Percentiles rank a stretch among this genome's conserved stretches.
phyloP scores from a whole-genome alignment of 345 rosid species.

The Gossypium mustelinum region DNA sequence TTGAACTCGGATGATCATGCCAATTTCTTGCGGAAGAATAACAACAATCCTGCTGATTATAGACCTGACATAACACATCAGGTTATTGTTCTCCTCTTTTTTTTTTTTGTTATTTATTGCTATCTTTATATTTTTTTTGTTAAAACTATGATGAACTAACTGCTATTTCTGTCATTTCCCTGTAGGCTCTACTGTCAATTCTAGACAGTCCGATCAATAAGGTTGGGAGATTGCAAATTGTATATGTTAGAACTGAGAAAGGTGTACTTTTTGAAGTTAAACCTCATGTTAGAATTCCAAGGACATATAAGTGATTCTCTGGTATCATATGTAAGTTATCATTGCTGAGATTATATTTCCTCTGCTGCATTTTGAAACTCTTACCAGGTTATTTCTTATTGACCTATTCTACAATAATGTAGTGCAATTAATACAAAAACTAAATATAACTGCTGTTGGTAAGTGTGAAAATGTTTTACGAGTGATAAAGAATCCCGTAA shows the following conservation, averaged over 20 bases:
- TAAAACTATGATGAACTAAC: not conserved
- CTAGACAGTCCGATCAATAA: conserved; percentile 82
- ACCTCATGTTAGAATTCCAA: conserved; percentile 82
- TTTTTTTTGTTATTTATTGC: not conserved
- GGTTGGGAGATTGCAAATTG: conserved; percentile 75
- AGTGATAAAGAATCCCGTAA: conserved; percentile 74
- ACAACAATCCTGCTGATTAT: conserved; percentile 75
- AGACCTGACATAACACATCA: conserved; percentile 84
- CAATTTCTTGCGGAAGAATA: conserved; percentile 64
- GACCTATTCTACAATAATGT: conserved; percentile 21
- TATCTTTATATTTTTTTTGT: not conserved
- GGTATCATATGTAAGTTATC: conserved; percentile 73
- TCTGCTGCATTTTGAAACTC: not conserved
- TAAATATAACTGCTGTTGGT: conserved; percentile 72
- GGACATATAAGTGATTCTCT: conserved; percentile 78
- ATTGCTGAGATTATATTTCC: not conserved
- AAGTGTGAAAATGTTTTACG: conserved; percentile 76
- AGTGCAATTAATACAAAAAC: conserved; percentile 88
- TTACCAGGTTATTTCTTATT: conserved; percentile 6
- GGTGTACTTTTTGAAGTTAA: conserved; percentile 87
- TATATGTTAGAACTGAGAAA: conserved; percentile 76
- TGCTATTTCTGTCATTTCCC: not conserved
- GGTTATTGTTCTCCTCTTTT: conserved; percentile 33
- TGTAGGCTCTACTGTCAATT: conserved; percentile 75
- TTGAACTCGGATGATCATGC: conserved; percentile 87